Evolutionary conservation across 2,329 filamentous ascomycete species (phyloP).

Genomic region (Phaeophleospora eucalypticola): DNA sequence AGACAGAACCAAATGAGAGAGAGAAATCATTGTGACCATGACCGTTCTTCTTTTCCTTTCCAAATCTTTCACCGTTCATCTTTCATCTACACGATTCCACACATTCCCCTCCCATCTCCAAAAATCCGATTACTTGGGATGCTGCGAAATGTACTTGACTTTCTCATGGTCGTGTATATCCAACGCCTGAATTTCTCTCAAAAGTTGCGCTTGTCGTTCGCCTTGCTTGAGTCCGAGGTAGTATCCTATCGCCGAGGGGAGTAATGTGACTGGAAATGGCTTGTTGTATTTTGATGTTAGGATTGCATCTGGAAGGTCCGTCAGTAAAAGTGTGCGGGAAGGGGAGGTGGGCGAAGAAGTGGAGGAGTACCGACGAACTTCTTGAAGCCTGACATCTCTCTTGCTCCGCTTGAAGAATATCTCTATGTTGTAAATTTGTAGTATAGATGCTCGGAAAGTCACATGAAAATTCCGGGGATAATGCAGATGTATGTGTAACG

Average conservation of each 20-base stretch:
- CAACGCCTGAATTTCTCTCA: slow-evolving; percentile 27
- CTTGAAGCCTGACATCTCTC: slow-evolving; percentile 14
- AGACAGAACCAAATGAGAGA: neutral
- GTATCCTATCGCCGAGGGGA: slow-evolving; percentile 31
- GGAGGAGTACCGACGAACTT: slow-evolving; percentile 17
- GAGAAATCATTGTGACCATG: neutral
- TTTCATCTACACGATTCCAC: neutral
- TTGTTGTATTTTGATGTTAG: slow-evolving; percentile 32
- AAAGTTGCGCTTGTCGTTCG: slow-evolving; percentile 27
- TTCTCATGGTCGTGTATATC: slow-evolving; percentile 20
- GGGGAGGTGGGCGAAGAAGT: neutral
- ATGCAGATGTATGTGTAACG: neutral
- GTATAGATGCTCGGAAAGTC: neutral
- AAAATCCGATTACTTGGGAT: slow-evolving; percentile 11
- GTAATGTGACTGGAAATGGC: slow-evolving; percentile 30
- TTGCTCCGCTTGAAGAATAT: neutral
- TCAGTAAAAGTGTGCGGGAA: neutral
- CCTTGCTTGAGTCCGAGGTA: slow-evolving; percentile 30
- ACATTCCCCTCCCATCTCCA: neutral
- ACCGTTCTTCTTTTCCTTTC: neutral
- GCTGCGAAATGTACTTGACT: slow-evolving; percentile 21
- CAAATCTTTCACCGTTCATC: neutral
- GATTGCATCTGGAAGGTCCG: slow-evolving; percentile 20
- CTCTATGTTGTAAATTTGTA: neutral
- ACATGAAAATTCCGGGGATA: neutral